These are phyloP conservation scores for Dovyalis caffra DNA, from an alignment of 345 rosid species.

Conservation along the genomic window DNA sequence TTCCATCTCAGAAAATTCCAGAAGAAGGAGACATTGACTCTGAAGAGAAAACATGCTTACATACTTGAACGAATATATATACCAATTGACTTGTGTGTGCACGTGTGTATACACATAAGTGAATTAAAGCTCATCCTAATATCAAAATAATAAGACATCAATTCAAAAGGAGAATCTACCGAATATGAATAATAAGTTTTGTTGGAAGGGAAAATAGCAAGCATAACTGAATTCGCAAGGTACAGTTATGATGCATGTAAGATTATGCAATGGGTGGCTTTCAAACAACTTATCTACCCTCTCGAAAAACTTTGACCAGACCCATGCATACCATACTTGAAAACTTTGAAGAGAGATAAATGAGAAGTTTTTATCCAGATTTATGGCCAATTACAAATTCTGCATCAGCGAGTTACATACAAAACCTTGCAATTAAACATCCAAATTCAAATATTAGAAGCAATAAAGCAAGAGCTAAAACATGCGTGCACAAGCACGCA, in stretches of 20 bases:
- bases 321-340: background rate
- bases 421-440: background rate
- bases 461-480: too few relatives aligned
- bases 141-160: background rate
- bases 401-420: background rate
- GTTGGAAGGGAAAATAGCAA: background rate
- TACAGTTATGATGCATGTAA: background rate
- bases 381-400: background rate
- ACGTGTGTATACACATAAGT: too few relatives aligned
- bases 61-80: background rate
- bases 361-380: background rate
- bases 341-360: background rate
- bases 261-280: background rate
- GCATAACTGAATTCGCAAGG: background rate
- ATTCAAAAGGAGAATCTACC: background rate
- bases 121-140: background rate
- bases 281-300: background rate
- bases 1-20: conserved; percentile 8
- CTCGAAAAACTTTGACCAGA: background rate
- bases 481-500: too few relatives aligned
- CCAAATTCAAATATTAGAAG: background rate
- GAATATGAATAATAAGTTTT: background rate
- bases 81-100: too few relatives aligned
- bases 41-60: background rate
- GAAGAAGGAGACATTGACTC: too few relatives aligned